Percentiles rank a stretch among this genome's conserved stretches.
Evolutionary conservation across 2,329 filamentous ascomycete genomes (phyloP).

Genomic region (Stenocarpella maydis): DNA sequence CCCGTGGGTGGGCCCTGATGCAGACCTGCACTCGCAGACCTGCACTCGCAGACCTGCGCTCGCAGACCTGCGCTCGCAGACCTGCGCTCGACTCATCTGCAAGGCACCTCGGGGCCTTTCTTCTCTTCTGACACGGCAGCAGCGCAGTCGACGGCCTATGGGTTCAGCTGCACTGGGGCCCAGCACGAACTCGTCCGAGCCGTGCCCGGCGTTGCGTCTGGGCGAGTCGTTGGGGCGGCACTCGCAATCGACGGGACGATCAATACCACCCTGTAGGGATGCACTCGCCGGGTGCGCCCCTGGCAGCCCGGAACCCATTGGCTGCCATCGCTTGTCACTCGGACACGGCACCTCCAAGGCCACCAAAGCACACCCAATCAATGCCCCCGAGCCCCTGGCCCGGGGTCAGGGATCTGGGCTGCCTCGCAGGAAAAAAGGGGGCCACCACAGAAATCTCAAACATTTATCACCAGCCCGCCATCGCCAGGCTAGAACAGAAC

Average conservation of each 20-base stretch:
- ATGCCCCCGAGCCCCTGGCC: background rate
- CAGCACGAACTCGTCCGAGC: background rate
- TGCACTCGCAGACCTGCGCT: too few species aligned
- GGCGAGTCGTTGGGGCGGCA: constrained; percentile 11
- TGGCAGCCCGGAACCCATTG: background rate
- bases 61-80: too few species aligned
- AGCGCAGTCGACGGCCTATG: constrained; percentile 9
- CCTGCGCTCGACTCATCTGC: background rate
- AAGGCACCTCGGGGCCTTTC: background rate
- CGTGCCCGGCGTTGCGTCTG: background rate
- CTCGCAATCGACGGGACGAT: constrained; percentile 21
- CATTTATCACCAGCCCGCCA: constrained; percentile 21
- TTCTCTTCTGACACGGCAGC: background rate
- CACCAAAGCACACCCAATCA: constrained; percentile 18
- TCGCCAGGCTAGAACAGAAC: constrained; percentile 20
- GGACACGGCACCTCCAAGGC: constrained; percentile 13
- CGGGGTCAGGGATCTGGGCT: constrained; percentile 14
- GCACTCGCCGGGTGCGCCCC: background rate
- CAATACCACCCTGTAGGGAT: constrained; percentile 23
- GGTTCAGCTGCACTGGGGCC: constrained; percentile 12
- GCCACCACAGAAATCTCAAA: constrained; percentile 12
- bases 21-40: too few species aligned
- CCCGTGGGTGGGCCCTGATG: too few species aligned
- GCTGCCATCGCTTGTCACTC: constrained; percentile 22
- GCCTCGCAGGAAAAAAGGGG: constrained; percentile 23